Conservation (phyloP, 176 grass and related monocot genomes). For the Canna indica region DNA sequence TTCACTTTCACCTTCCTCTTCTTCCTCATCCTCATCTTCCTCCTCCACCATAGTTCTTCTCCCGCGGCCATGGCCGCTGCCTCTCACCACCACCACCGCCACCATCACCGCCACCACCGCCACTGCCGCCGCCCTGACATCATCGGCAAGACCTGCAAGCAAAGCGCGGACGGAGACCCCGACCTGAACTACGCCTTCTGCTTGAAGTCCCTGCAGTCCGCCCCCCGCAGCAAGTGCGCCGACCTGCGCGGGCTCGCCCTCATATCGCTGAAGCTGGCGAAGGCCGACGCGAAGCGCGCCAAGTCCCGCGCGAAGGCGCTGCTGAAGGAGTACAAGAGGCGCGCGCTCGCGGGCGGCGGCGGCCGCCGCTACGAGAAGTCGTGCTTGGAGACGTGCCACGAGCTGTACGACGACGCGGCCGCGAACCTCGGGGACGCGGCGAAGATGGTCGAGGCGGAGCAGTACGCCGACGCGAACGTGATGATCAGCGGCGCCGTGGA, state of each 20-base stretch:
- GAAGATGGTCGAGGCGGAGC: background rate
- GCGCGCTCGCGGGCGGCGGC: background rate
- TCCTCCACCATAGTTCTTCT: background rate
- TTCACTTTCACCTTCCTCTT: background rate
- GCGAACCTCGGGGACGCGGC: background rate
- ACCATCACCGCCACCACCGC: background rate
- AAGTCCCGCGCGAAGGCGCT: background rate
- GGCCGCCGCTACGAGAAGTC: background rate
- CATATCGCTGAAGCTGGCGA: background rate
- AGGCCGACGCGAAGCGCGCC: background rate
- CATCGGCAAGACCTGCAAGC: background rate
- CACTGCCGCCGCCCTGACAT: background rate
- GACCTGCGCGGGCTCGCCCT: background rate
- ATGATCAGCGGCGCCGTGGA: conserved; percentile 2
- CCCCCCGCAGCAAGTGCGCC: background rate
- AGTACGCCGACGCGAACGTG: conserved; percentile 4
- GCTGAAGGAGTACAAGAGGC: background rate
- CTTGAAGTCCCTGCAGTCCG: background rate
- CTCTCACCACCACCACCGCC: background rate
- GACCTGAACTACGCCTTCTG: conserved; percentile 18
- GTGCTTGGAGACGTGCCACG: conserved; percentile 12
- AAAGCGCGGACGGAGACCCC: conserved; percentile 1
- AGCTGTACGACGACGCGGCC: conserved; percentile 2
- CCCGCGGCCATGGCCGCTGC: background rate
- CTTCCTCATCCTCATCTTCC: background rate